These are phyloP conservation scores for Phyllosticta citribraziliensis DNA, from an alignment of 2,329 filamentous ascomycete species.

Conservation along the genomic window DNA sequence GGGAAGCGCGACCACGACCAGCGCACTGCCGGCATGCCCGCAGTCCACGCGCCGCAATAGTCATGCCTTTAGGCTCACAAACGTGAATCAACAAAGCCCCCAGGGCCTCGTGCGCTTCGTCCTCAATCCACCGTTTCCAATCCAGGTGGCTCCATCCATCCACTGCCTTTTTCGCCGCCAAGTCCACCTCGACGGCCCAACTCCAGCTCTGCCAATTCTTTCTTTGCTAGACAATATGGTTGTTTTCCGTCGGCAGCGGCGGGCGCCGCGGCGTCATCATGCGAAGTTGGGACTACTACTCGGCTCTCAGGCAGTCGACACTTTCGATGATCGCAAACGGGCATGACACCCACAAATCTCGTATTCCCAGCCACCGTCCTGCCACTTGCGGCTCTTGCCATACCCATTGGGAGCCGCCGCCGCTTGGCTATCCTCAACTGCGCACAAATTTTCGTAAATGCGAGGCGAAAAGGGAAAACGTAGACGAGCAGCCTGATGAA, in stretches of 20 bases:
- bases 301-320: neutral
- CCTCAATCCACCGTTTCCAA: neutral
- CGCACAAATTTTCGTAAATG: neutral
- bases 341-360: neutral
- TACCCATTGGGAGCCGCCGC: neutral
- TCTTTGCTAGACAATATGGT: neutral
- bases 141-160: no score
- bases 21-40: neutral
- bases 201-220: neutral
- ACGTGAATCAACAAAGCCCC: neutral
- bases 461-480: neutral
- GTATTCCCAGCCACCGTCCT: neutral
- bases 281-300: neutral
- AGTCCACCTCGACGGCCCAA: neutral
- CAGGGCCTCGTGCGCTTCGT: neutral
- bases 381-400: neutral
- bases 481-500: neutral
- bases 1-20: neutral
- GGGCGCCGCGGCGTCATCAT: neutral
- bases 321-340: neutral
- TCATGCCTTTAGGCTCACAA: neutral
- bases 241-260: neutral
- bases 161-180: neutral
- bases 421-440: neutral
- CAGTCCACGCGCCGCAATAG: neutral